Evolutionary conservation across 2,329 filamentous ascomycete species (phyloP).

Genomic region (Ophiostoma sp.): DNA sequence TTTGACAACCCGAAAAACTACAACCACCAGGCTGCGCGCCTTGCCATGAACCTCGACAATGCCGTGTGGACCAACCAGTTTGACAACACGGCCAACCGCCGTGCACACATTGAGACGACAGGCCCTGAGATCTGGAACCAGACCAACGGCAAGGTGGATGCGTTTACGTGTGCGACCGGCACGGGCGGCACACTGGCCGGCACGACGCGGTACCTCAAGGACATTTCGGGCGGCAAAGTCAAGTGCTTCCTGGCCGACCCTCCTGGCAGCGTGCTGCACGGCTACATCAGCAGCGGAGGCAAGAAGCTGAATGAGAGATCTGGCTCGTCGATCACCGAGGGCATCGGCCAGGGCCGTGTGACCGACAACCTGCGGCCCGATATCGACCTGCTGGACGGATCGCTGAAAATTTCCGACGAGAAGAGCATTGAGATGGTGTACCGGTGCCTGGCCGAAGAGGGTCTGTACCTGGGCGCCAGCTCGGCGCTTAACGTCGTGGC

Average conservation of each 20-base stretch:
- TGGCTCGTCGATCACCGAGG: slow-evolving; percentile 91
- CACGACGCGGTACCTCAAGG: slow-evolving; percentile 82
- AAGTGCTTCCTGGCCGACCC: slow-evolving; percentile 90
- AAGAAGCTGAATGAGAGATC: slow-evolving; percentile 67
- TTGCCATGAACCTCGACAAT: slow-evolving; percentile 80
- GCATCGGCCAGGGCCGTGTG: slow-evolving; percentile 91
- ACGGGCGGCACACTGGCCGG: slow-evolving; percentile 90
- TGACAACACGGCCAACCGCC: slow-evolving; percentile 89
- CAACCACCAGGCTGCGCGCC: slow-evolving; percentile 88
- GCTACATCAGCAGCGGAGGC: slow-evolving; percentile 81
- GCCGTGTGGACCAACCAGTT: slow-evolving; percentile 99
- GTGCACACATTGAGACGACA: slow-evolving; percentile 93
- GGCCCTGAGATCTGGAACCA: slow-evolving; percentile 97
- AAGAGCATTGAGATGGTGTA: slow-evolving; percentile 98
- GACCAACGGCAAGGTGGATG: slow-evolving; percentile 78
- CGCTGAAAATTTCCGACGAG: slow-evolving; percentile 79
- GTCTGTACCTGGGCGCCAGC: slow-evolving; percentile 89
- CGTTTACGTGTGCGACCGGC: slow-evolving; percentile 91
- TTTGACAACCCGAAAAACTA: slow-evolving; percentile 96
- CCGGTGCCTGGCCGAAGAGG: slow-evolving; percentile 90
- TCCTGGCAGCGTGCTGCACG: slow-evolving; percentile 86
- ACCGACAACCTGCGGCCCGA: slow-evolving; percentile 93
- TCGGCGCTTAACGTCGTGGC: slow-evolving; percentile 93
- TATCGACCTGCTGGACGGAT: slow-evolving; percentile 76
- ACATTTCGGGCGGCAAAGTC: slow-evolving; percentile 68